Evolutionary conservation across 2,329 filamentous ascomycete species (phyloP).

Genomic region (Truncatella angustata): DNA sequence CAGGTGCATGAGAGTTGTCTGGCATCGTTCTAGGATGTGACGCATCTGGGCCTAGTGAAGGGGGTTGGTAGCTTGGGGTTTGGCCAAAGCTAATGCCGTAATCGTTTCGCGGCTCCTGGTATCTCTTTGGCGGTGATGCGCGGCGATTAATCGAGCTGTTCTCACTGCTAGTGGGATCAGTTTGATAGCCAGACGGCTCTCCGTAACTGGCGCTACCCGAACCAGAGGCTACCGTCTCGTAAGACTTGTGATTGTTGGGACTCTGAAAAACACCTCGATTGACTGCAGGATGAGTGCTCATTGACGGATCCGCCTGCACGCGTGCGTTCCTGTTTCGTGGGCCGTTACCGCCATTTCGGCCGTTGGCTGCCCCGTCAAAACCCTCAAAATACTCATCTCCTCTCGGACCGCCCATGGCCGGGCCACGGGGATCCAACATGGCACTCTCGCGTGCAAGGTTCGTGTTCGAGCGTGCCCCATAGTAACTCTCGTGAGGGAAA

Average conservation of each 20-base stretch:
- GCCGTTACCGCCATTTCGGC: constrained; percentile 28
- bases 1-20: constrained; percentile 15
- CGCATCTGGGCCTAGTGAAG: constrained; percentile 29
- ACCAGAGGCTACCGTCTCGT: constrained; percentile 82
- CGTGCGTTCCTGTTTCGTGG: constrained; percentile 35
- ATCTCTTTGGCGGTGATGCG: constrained; percentile 53
- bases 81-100: constrained; percentile 63
- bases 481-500: constrained; percentile 52
- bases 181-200: constrained; percentile 77
- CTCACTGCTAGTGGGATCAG: constrained; percentile 83
- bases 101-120: constrained; percentile 54
- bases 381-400: constrained; percentile 44
- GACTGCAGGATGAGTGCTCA: constrained; percentile 35
- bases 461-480: constrained; percentile 39
- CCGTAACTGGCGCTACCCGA: constrained; percentile 65
- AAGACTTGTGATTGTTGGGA: constrained; percentile 71
- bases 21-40: constrained; percentile 18
- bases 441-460: constrained; percentile 39
- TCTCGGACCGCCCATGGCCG: constrained; percentile 28
- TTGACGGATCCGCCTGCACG: constrained; percentile 47
- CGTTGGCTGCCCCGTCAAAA: constrained; percentile 22
- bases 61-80: constrained; percentile 39
- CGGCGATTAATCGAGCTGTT: constrained; percentile 86
- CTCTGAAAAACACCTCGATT: constrained; percentile 49
- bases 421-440: constrained; percentile 37